Evolutionary conservation across 768 basidiomycete genomes (phyloP).

Genomic region (Lactifluus echinatus): DNA sequence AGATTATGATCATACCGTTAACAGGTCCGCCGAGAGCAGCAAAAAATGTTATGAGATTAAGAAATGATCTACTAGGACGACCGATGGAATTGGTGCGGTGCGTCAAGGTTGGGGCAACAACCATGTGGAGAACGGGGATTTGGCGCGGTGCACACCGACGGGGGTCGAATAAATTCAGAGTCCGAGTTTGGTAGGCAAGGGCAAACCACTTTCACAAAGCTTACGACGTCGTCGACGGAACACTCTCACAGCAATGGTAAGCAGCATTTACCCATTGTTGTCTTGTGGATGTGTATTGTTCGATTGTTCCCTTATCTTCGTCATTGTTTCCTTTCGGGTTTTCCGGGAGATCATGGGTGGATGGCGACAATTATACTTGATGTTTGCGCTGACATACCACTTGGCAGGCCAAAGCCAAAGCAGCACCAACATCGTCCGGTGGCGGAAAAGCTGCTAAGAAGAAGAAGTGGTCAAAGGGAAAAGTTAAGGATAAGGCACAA

Average conservation of each 20-base stretch:
- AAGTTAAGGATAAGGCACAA: slow-evolving; percentile 99
- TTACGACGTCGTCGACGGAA: slow-evolving; percentile 21
- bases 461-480: slow-evolving; percentile 99
- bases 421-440: slow-evolving; percentile 52
- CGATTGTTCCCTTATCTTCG: background rate
- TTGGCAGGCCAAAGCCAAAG: slow-evolving; percentile 51
- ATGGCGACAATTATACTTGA: slow-evolving; percentile 22
- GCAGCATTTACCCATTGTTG: slow-evolving; percentile 11
- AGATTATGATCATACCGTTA: too few species aligned
- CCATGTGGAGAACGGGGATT: too few species aligned
- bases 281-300: background rate
- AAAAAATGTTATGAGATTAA: too few species aligned
- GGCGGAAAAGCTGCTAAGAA: slow-evolving; percentile 93
- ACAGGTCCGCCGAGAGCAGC: too few species aligned
- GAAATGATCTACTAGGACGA: too few species aligned
- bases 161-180: background rate
- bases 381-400: slow-evolving; percentile 18
- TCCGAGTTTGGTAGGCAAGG: background rate
- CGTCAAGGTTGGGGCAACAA: too few species aligned
- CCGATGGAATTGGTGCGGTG: too few species aligned
- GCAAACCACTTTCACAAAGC: background rate
- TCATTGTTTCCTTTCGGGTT: background rate
- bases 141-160: background rate
- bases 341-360: slow-evolving; percentile 20
- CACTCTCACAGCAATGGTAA: slow-evolving; percentile 29